Percentiles rank a stretch among this genome's conserved stretches.
These are phyloP conservation scores for Pisolithus sp. DNA, from an alignment of 768 basidiomycete genomes.

Conservation along the genomic window DNA sequence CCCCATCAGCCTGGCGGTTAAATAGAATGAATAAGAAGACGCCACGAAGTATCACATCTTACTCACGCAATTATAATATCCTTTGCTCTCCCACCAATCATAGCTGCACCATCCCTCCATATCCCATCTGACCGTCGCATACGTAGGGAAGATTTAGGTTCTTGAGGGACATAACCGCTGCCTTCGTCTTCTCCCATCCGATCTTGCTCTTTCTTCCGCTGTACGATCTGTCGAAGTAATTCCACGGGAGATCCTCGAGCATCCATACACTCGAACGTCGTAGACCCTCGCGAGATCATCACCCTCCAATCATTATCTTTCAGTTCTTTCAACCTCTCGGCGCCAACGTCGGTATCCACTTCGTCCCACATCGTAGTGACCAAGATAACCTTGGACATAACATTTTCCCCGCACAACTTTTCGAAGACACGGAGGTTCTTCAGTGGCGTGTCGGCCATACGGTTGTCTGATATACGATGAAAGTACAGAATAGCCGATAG, in stretches of 20 bases:
- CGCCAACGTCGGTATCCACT: slow-evolving; percentile 15
- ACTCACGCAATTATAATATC: no score
- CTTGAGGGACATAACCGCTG: no score
- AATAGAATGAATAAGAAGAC: no score
- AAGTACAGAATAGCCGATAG: slow-evolving; percentile 34
- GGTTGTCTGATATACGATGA: slow-evolving; percentile 35
- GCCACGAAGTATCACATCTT: no score
- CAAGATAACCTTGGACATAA: slow-evolving; percentile 28
- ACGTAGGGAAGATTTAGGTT: no score
- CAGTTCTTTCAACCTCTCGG: slow-evolving; percentile 10
- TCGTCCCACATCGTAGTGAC: slow-evolving; percentile 8
- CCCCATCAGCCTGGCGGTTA: not conserved
- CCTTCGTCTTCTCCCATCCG: no score
- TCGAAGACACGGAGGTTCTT: slow-evolving; percentile 30
- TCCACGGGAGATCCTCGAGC: no score
- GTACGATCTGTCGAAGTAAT: not conserved
- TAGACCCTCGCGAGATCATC: not conserved
- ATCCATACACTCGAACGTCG: not conserved
- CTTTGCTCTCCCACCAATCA: no score
- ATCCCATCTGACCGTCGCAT: no score
- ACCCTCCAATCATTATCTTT: not conserved
- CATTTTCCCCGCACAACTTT: slow-evolving; percentile 19
- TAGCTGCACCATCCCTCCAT: no score
- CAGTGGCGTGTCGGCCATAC: slow-evolving; percentile 28
- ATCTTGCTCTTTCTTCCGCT: not conserved